phyloP scores from a whole-genome alignment of 1,139 yeast genomes.

The Entelexis sorbosivorans region DNA sequence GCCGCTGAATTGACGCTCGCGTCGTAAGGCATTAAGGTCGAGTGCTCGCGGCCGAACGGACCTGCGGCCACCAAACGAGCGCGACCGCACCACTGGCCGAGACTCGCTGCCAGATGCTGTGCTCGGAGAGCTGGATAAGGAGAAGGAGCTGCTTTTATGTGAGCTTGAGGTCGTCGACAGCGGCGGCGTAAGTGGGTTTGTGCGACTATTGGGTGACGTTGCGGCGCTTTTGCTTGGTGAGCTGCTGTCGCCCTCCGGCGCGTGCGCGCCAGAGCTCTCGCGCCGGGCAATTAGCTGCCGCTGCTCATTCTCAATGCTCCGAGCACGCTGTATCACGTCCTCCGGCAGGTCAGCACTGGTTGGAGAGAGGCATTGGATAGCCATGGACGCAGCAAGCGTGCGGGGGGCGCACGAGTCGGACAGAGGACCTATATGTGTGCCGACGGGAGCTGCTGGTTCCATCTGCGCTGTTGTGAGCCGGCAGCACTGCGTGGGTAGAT shows the following conservation, averaged over 20 bases:
- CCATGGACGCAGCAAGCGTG: conserved; percentile 6
- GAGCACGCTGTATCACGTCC: conserved; percentile 15
- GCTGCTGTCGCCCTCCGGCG: neutral
- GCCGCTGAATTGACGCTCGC: conserved; percentile 20
- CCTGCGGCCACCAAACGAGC: conserved; percentile 7
- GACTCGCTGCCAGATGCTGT: neutral
- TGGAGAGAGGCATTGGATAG: conserved; percentile 20
- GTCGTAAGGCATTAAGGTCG: conserved; percentile 17
- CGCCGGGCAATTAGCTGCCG: conserved; percentile 15
- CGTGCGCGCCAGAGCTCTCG: neutral
- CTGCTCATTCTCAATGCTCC: conserved; percentile 19
- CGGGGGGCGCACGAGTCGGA: neutral
- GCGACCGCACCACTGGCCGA: neutral
- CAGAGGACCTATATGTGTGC: neutral
- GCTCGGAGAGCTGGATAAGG: neutral
- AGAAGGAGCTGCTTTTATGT: neutral
- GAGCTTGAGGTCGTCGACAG: neutral
- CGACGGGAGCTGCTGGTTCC: neutral
- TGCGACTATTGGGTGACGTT: neutral
- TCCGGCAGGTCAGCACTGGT: conserved; percentile 14
- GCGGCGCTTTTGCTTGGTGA: too few relatives aligned
- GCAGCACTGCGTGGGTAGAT: neutral
- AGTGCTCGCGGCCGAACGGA: conserved; percentile 8
- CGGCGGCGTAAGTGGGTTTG: neutral
- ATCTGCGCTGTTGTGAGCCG: neutral